A percentile compares a stretch with the other conserved stretches of the same genome.
phyloP scores from a whole-genome alignment of 805 yeast species.

The Ogataea ramenticola region DNA sequence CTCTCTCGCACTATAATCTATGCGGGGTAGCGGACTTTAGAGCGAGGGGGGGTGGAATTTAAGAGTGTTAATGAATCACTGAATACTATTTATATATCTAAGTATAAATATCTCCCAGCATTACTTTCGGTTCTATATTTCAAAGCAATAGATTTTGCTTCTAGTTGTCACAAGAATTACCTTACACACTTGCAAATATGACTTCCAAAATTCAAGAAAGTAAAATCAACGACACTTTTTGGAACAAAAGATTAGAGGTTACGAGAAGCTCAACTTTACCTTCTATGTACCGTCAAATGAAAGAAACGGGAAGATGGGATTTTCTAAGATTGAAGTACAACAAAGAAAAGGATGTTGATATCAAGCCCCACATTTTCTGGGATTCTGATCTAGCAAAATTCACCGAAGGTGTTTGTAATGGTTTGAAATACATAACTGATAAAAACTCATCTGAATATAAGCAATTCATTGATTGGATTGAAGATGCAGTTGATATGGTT shows the following conservation, averaged over 20 bases:
- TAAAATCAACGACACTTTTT: slow-evolving; percentile 4
- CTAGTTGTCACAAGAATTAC: not conserved
- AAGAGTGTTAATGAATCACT: too few relatives aligned
- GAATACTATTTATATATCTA: too few relatives aligned
- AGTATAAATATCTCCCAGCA: too few relatives aligned
- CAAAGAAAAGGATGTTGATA: not conserved
- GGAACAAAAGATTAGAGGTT: slow-evolving; percentile 11
- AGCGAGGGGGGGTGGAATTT: too few relatives aligned
- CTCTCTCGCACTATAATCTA: too few relatives aligned
- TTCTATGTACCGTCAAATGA: slow-evolving; percentile 12
- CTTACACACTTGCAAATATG: too few relatives aligned
- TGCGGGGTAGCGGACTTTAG: too few relatives aligned
- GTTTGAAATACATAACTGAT: slow-evolving; percentile 26
- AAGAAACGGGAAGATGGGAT: slow-evolving; percentile 18
- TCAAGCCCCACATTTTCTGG: slow-evolving; percentile 19
- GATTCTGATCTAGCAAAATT: slow-evolving; percentile 21
- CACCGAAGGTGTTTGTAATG: slow-evolving; percentile 15
- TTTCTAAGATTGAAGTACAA: slow-evolving; percentile 10
- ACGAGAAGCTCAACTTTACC: slow-evolving; percentile 14
- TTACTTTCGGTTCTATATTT: too few relatives aligned
- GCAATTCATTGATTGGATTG: slow-evolving; percentile 11
- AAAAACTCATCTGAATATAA: not conserved
- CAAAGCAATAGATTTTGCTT: too few relatives aligned
- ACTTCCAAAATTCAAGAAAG: too few relatives aligned
- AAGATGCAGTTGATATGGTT: slow-evolving; percentile 13